Percentiles rank a stretch among this genome's conserved stretches.
phyloP scores from a whole-genome alignment of 352 stramenopile species.

The Phytophthora ohioensis region DNA sequence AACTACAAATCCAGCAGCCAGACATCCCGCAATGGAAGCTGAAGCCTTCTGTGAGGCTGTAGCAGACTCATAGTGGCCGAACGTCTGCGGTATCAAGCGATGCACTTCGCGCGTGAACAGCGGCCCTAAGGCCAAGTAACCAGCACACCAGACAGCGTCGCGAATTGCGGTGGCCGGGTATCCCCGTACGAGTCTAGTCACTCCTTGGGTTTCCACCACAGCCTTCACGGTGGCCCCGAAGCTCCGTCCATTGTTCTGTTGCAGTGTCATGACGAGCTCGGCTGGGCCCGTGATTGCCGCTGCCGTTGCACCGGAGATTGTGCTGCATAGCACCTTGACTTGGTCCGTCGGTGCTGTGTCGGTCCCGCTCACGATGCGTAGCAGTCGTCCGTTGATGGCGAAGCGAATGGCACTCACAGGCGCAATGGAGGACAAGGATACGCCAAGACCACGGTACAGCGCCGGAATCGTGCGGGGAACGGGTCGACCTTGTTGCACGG shows the following conservation, averaged over 20 bases:
- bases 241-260: constrained; percentile 76
- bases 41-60: constrained; percentile 67
- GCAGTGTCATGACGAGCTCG: constrained; percentile 85
- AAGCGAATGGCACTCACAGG: constrained; percentile 84
- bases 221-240: constrained; percentile 67
- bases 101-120: constrained; percentile 76
- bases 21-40: constrained; percentile 66
- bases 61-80: constrained; percentile 58
- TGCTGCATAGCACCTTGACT: constrained; percentile 66
- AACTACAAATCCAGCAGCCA: constrained; percentile 72
- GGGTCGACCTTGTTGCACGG: constrained; percentile 77
- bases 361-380: constrained; percentile 43
- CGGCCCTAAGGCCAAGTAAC: constrained; percentile 76
- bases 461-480: constrained; percentile 67
- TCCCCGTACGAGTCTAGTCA: constrained; percentile 61
- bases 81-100: constrained; percentile 52
- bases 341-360: constrained; percentile 43
- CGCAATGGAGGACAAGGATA: constrained; percentile 79
- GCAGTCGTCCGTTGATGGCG: constrained; percentile 71
- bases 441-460: constrained; percentile 81
- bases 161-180: constrained; percentile 66
- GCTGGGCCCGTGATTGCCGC: constrained; percentile 70
- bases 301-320: constrained; percentile 62
- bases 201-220: constrained; percentile 53
- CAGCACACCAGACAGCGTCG: constrained; percentile 79